Evolutionary conservation across 2,329 filamentous ascomycete species (phyloP).

Genomic region (Cryphonectria nitschkei): DNA sequence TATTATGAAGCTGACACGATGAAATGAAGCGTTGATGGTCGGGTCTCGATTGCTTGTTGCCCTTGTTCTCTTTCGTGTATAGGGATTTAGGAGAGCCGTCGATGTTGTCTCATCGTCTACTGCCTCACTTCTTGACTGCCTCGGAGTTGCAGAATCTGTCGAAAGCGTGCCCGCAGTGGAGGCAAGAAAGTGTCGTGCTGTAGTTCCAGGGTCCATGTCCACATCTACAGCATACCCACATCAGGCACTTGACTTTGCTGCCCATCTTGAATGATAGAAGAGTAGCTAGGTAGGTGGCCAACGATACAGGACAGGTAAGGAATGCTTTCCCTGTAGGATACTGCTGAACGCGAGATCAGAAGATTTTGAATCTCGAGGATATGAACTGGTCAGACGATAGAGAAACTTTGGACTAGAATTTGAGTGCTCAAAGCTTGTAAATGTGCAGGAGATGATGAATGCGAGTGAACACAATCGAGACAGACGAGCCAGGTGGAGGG

Average conservation of each 20-base stretch:
- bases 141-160: fast-evolving
- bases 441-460: background rate
- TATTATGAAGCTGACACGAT: background rate
- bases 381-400: background rate
- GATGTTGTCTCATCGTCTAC: background rate
- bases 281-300: background rate
- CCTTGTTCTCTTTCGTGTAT: too few relatives aligned
- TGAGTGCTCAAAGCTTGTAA: background rate
- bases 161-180: background rate
- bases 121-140: background rate
- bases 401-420: background rate
- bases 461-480: background rate
- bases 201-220: background rate
- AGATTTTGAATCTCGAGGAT: background rate
- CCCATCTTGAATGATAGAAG: background rate
- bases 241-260: background rate
- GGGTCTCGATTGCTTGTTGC: background rate
- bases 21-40: background rate
- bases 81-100: background rate
- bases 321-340: too few relatives aligned
- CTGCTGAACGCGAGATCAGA: background rate
- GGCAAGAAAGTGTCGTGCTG: background rate
- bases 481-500: background rate
- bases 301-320: background rate
- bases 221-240: background rate